A percentile compares a stretch with the other conserved stretches of the same genome.
phyloP scores from a whole-genome alignment of 805 yeast species.

The Candida silvatica region DNA sequence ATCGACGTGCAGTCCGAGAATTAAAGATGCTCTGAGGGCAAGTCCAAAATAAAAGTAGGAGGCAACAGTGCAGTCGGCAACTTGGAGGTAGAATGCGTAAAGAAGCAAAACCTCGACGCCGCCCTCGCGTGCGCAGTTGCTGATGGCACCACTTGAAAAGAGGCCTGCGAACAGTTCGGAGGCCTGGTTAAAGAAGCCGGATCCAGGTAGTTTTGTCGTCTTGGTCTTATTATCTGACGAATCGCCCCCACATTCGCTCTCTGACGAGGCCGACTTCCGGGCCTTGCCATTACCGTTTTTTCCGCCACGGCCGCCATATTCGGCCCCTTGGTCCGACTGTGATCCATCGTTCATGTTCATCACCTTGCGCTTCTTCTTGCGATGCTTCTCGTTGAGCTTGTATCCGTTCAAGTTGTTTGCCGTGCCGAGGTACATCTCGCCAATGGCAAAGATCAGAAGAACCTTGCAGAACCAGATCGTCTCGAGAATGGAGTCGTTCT shows the following conservation, averaged over 20 bases:
- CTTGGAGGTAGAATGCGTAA: conserved; percentile 74
- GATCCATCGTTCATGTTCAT: background rate
- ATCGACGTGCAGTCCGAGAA: conserved; percentile 77
- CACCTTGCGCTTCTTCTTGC: conserved; percentile 14
- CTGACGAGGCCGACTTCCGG: background rate
- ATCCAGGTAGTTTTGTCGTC: conserved; percentile 57
- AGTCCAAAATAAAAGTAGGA: conserved; percentile 50
- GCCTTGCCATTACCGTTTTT: background rate
- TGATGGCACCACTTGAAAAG: conserved; percentile 74
- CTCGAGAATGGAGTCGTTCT: conserved; percentile 50
- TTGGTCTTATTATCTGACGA: background rate
- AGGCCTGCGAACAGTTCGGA: conserved; percentile 71
- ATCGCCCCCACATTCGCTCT: background rate
- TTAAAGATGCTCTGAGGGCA: conserved; percentile 40
- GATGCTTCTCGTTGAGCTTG: conserved; percentile 20
- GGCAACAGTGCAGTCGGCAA: conserved; percentile 77
- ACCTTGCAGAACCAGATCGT: conserved; percentile 79
- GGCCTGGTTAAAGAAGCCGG: conserved; percentile 71
- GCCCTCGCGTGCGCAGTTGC: conserved; percentile 69
- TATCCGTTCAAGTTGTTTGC: conserved; percentile 54
- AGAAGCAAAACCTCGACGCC: conserved; percentile 69
- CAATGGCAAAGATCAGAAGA: conserved; percentile 63
- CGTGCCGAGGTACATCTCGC: conserved; percentile 78
- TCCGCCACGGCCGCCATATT: background rate
- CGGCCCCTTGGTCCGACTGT: background rate